Conservation (phyloP, 495 filamentous ascomycete genomes). For the Pseudoneurospora amorphoporcata region DNA sequence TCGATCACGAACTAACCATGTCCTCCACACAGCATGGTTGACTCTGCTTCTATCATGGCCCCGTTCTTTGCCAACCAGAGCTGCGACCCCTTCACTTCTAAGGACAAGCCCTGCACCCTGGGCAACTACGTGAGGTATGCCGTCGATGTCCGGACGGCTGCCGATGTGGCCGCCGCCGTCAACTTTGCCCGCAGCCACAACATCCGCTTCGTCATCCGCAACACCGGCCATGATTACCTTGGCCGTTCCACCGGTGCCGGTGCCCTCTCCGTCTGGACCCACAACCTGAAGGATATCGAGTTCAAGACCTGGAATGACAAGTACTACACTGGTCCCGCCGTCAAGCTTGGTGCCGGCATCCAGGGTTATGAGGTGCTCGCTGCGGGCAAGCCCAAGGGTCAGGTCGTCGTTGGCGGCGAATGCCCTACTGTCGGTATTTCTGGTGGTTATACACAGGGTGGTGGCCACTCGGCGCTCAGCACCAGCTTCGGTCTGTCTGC, state of each 20-base stretch:
- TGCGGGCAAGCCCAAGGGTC: conserved; percentile 30
- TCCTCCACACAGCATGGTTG: conserved; percentile 22
- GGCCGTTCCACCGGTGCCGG: conserved; percentile 43
- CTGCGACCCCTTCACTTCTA: conserved; percentile 23
- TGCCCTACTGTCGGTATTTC: conserved; percentile 43
- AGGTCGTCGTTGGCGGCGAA: conserved; percentile 43
- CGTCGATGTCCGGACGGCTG: conserved; percentile 31
- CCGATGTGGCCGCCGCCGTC: conserved; percentile 33
- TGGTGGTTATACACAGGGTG: conserved; percentile 49
- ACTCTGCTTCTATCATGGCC: conserved; percentile 33
- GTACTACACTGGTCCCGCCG: conserved; percentile 34
- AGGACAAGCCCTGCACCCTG: conserved; percentile 33
- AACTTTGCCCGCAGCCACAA: conserved; percentile 36
- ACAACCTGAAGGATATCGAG: conserved; percentile 37
- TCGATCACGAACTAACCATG: conserved; percentile 20
- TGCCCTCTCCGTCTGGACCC: conserved; percentile 42
- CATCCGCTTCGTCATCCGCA: conserved; percentile 38
- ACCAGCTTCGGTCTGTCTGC: conserved; percentile 50
- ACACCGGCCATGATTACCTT: conserved; percentile 38
- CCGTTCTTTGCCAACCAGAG: conserved; percentile 37
- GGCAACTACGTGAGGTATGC: conserved; percentile 50
- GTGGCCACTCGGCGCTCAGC: conserved; percentile 47
- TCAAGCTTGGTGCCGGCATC: conserved; percentile 50
- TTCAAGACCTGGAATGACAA: conserved; percentile 30
- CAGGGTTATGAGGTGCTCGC: conserved; percentile 43